Base-by-base conservation (phyloP, 129 eudicot species). In the Helianthus tuberosus region DNA sequence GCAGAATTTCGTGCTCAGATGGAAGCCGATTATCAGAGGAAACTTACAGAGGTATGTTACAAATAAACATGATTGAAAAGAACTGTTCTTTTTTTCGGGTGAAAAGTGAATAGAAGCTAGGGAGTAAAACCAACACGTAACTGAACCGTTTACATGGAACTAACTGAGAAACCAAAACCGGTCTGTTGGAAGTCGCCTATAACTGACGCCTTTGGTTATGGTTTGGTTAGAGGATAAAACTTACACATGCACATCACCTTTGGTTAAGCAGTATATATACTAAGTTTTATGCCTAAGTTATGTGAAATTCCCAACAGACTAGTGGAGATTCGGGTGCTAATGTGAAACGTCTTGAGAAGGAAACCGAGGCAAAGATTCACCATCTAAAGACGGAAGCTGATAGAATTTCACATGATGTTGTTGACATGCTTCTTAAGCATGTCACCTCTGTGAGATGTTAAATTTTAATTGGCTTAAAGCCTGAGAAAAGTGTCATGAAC, bases 321-420 rank as follows among this genome's bases (percentile, higher is more conserved):
- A 89, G 90, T 69, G 96, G 96, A 69, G 92, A 90, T 55, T 90
- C 93, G 14, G 96, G 96, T 79, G 96, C 92, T 63, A 90, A 84
- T 32, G 93, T 90, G 73, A 90, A 90, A 77, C 93, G 96, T 43
- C 90, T 90, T 27, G 96, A 90, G 63, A 77, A 69, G 80, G 96
- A 90, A 79, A 87, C 96, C 0, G 85, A 76, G 17, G 89, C 23
- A 55, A 90, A 85, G 80, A 90, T 90, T 68, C 38, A 78, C 3
- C 84, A 85, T 38, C 72, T 90, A 75, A 87, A 83, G 68, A 32
- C 52, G 1, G 90, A 90, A 70, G 84, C 96, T 38, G 71, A 83
- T 17, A 85, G 84, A 46, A 85, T 90, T 54, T 90, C 96, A 48
- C 75, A 76, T 49, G 96, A 87, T 15, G 90, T 90, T 73, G 90